Percentiles rank a stretch among this genome's conserved stretches.
Conservation (phyloP, 2,329 filamentous ascomycete species). For the Chrysosporium queenslandicum region DNA sequence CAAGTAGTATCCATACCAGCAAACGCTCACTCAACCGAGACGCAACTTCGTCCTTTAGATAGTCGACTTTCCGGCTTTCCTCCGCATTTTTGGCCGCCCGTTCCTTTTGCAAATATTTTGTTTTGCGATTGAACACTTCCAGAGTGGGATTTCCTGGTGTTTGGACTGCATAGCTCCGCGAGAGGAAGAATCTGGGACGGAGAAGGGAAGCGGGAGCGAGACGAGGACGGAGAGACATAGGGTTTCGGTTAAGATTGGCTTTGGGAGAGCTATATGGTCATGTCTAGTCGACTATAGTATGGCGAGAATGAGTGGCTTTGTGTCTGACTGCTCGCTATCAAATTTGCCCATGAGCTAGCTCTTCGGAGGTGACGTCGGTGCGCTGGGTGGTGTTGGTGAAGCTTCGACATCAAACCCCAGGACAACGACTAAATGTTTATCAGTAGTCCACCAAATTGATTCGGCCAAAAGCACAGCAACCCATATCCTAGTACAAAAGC, state of each 20-base stretch:
- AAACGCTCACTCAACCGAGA: constrained; percentile 73
- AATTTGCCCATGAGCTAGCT: not conserved
- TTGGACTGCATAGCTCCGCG: constrained; percentile 63
- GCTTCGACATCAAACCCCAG: not conserved
- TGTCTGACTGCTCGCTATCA: constrained; percentile 5
- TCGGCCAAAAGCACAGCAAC: not conserved
- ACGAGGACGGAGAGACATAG: constrained; percentile 23
- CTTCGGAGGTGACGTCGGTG: constrained; percentile 1
- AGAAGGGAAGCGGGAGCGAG: constrained; percentile 16
- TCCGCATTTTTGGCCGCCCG: constrained; percentile 62
- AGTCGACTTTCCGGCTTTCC: constrained; percentile 71
- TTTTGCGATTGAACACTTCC: constrained; percentile 80
- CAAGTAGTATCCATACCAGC: constrained; percentile 48
- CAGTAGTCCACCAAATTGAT: not conserved
- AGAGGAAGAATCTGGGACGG: constrained; percentile 15
- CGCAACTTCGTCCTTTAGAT: constrained; percentile 87
- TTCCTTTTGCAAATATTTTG: constrained; percentile 88
- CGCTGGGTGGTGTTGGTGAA: not conserved
- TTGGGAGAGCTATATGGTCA: not conserved
- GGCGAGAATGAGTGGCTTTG: constrained; percentile 4
- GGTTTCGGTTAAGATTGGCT: not conserved
- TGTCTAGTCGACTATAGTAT: not conserved
- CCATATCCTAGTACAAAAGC: not conserved
- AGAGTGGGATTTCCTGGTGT: constrained; percentile 65
- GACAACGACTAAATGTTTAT: too few species aligned